phyloP scores from a whole-genome alignment of 345 rosid species.

The Lagerstroemia speciosa region DNA sequence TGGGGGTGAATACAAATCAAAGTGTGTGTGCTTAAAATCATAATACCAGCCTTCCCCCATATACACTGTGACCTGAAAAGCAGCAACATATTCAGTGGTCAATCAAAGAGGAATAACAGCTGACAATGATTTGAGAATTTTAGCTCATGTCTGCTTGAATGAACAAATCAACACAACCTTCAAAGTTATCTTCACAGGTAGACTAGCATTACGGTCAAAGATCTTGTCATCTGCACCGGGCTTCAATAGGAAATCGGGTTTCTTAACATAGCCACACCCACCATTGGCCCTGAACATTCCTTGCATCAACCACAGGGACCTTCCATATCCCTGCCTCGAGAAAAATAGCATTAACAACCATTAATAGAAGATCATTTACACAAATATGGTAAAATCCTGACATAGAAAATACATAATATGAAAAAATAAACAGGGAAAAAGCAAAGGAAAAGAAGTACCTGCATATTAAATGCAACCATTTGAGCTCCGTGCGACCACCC shows the following conservation, averaged over 20 bases:
- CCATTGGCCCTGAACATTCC: too few species aligned
- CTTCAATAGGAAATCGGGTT: slow-evolving; percentile 54
- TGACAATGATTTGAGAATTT: neutral
- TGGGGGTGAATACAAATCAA: slow-evolving; percentile 72
- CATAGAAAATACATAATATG: neutral
- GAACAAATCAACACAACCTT: slow-evolving; percentile 66
- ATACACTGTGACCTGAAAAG: slow-evolving; percentile 52
- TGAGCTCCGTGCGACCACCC: slow-evolving; percentile 98
- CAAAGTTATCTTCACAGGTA: slow-evolving; percentile 48
- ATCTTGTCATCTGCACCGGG: slow-evolving; percentile 27
- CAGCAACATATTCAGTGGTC: neutral
- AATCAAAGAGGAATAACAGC: neutral
- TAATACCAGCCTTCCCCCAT: too few species aligned
- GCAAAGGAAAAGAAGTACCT: slow-evolving; percentile 22
- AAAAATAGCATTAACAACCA: neutral
- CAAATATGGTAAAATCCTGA: too few species aligned
- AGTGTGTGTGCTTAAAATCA: slow-evolving; percentile 63
- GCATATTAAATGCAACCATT: slow-evolving; percentile 99
- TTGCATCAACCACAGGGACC: slow-evolving; percentile 86
- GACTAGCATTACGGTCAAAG: slow-evolving; percentile 49
- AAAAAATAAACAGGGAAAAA: slow-evolving; percentile 7
- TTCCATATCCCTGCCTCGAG: slow-evolving; percentile 54
- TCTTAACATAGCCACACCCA: too few species aligned
- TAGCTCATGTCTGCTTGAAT: slow-evolving; percentile 9
- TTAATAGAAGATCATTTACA: neutral